Base-by-base conservation (phyloP, 164 flowering plant species). In the Dillenia suffruticosa region DNA sequence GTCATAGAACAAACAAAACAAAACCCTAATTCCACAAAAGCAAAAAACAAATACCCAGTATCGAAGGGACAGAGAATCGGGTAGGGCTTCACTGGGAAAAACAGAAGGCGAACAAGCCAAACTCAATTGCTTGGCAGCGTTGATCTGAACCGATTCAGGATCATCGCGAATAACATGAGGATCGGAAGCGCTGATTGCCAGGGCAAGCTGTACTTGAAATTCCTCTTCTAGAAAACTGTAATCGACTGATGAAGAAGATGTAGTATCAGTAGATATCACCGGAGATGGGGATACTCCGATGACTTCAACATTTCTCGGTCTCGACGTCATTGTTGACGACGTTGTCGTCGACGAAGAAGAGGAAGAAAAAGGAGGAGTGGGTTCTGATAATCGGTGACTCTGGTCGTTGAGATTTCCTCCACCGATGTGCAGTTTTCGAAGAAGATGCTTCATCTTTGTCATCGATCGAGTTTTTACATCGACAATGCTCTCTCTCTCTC, bases 121-220 rank as follows among this genome's bases (percentile, higher is more conserved):
- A 63, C 99, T 94, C 55, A 88, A 84, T 73, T 86, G 77, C 76
- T 91, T 82, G 16, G 89, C 96, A 3, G 89, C 96, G 53, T 88
- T 86, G 90, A 94, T 94, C 92, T 91, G 96, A 10, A 83, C 90
- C 1, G 91, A 75, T 56, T 89, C 98, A 11, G 85, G 74, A 61
- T 90, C 93, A 44, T 77, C 76, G 3, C 73, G 67, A 2, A 32
- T 32, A 32, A 72, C 54, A 68, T 75, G 86, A 3, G 86, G 82
- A 77, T 83, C 92, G 61, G 99, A 94, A 2, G 90, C 99, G 63
- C 96, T 89, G n/a, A 94, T 84, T 50, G 99, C 99, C 58, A 94
- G 63, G 44, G 99, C 99, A 58, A 94, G 76, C 77, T 94, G 96
- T 43, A 94, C 82, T 68, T 94, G 97, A 70, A 81, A 94, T 79